Percentiles rank a stretch among this genome's conserved stretches.
Conservation (phyloP, 2,329 filamentous ascomycete genomes). For the Claviceps sp. region DNA sequence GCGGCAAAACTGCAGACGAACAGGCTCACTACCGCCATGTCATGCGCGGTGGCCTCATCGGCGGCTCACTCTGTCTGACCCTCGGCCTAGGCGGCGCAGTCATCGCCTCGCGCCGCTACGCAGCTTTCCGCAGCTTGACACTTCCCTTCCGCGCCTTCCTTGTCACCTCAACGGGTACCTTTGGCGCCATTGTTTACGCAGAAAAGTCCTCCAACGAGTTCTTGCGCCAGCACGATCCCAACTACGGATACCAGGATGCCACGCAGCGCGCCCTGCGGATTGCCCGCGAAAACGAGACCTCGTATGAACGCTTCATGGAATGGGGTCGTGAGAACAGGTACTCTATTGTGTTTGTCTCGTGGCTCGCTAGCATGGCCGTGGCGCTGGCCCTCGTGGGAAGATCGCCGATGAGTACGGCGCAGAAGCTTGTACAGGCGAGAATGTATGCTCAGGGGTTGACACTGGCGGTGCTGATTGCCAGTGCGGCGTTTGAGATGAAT, state of each 20-base stretch:
- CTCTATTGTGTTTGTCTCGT: slow-evolving; percentile 68
- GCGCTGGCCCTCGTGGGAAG: slow-evolving; percentile 65
- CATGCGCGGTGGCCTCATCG: slow-evolving; percentile 64
- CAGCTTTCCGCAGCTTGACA: slow-evolving; percentile 68
- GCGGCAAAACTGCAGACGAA: slow-evolving; percentile 90
- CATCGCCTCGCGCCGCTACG: slow-evolving; percentile 57
- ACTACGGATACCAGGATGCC: slow-evolving; percentile 51
- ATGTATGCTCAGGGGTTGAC: slow-evolving; percentile 88
- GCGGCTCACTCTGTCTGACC: slow-evolving; percentile 54
- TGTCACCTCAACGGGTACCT: slow-evolving; percentile 68
- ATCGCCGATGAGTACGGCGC: slow-evolving; percentile 57
- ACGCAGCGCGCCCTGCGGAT: slow-evolving; percentile 42
- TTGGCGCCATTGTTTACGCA: slow-evolving; percentile 76
- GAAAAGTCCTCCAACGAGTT: slow-evolving; percentile 55
- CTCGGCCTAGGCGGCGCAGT: slow-evolving; percentile 55
- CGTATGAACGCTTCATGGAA: slow-evolving; percentile 47
- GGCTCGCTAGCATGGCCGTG: slow-evolving; percentile 67
- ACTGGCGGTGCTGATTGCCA: slow-evolving; percentile 68
- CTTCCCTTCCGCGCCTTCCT: slow-evolving; percentile 87
- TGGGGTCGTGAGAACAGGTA: slow-evolving; percentile 77
- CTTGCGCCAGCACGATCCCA: slow-evolving; percentile 57
- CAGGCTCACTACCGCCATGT: slow-evolving; percentile 70
- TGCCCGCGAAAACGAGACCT: slow-evolving; percentile 41
- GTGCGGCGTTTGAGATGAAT: slow-evolving; percentile 64
- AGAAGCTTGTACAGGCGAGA: slow-evolving; percentile 90